Evolutionary conservation across 129 eudicot genomes (phyloP), one percentile per base, ranked within the genome.

Genomic region (Pseudognaphalium luteoalbum): DNA sequence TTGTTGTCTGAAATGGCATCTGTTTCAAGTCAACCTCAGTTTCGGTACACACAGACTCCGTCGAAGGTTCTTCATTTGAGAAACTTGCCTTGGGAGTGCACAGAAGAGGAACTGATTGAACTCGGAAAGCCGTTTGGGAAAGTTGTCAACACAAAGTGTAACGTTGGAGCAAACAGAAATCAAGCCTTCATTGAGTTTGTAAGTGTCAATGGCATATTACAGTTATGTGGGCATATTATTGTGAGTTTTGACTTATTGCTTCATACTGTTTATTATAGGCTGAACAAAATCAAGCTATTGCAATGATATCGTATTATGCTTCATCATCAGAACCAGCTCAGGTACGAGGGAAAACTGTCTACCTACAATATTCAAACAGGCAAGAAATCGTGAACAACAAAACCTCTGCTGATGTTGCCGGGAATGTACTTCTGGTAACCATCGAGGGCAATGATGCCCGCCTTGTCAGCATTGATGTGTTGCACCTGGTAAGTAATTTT

Each of bases 311-410:
- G 16, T 94, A 94, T 74, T 94, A 87, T 85, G 97, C 97, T 69
- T 94, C 99, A 67, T 94, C 99, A 10, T 94, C 99, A 6, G 99
- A 94, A 81, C 99, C 97, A 10, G 93, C 99, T 67, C 97, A 91
- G 85, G 96, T 94, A 66, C 86, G 97, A 69, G 99, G 99, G 88
- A 91, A 94, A 82, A 94, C 97, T 7, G 97, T 94, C 56, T 94
- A 94, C 82, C 86, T 94, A 20, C 99, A 94, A 37, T 94, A 94
- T 83, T 94, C 99, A 22, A 94, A 94, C 89, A 87, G 99, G 78
- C 99, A 91, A 79, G 99, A 94, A 83, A 94, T 94, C 61, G 99
- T 94, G 90, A 91, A 94, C 92, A 94, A 94, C 86, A 94, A 94
- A 81, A 91, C 97, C 21, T 84, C 97, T n/a, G 99, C 97, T 57